Conservation (phyloP, 495 filamentous ascomycete genomes). For the Evernia prunastri region DNA sequence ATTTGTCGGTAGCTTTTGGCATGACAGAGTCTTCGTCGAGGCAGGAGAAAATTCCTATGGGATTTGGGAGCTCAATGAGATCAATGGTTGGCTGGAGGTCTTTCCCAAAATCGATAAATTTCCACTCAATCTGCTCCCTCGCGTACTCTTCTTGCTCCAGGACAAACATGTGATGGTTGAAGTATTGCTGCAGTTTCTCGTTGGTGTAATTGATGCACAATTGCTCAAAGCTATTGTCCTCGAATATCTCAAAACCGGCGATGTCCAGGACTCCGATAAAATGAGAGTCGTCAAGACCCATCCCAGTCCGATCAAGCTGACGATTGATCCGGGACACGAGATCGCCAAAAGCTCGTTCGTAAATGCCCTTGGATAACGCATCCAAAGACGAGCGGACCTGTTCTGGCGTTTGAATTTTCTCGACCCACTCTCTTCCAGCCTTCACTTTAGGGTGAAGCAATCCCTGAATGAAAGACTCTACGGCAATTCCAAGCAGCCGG, state of each 20-base stretch:
- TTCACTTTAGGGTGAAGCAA: constrained; percentile 89
- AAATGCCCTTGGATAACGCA: constrained; percentile 93
- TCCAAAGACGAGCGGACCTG: constrained; percentile 87
- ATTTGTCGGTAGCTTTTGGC: constrained; percentile 96
- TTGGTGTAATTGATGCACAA: constrained; percentile 99
- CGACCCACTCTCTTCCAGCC: constrained; percentile 95
- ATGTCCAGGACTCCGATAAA: constrained; percentile 99
- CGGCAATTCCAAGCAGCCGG: constrained; percentile 71
- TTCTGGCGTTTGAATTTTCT: constrained; percentile 94
- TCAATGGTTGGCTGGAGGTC: constrained; percentile 98
- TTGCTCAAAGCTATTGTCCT: constrained; percentile 97
- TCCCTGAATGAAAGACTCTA: constrained; percentile 79
- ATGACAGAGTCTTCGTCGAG: constrained; percentile 98
- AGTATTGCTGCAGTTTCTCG: constrained; percentile 98
- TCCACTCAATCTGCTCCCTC: constrained; percentile 97
- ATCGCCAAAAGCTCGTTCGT: constrained; percentile 91
- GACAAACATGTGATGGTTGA: constrained; percentile 99
- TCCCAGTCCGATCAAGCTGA: constrained; percentile 74
- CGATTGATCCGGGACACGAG: constrained; percentile 87
- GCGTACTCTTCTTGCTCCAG: constrained; percentile 98
- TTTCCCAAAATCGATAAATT: constrained; percentile 98
- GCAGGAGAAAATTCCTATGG: constrained; percentile 98
- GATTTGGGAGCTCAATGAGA: constrained; percentile 90
- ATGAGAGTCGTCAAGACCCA: constrained; percentile 75
- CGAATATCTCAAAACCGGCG: constrained; percentile 98